Conservation (phyloP, 108 stramenopile genomes). For the Pelagomonas calceolata region DNA sequence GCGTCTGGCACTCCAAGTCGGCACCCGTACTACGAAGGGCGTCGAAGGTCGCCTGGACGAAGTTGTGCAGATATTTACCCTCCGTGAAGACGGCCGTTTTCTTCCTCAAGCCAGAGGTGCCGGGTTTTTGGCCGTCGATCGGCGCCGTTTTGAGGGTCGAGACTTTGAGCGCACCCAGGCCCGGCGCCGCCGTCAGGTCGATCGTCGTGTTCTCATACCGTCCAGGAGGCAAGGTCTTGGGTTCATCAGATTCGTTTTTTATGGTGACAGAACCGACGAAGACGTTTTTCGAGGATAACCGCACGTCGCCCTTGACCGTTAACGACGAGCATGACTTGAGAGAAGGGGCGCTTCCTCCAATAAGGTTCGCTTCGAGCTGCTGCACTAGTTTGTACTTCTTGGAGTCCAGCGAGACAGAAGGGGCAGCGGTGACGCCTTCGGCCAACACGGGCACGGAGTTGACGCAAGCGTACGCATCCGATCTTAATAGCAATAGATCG, state of each 20-base stretch:
- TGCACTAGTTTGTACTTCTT: slow-evolving; percentile 93
- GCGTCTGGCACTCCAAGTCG: slow-evolving; percentile 68
- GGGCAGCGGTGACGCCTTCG: slow-evolving; percentile 62
- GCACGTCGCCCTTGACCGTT: slow-evolving; percentile 74
- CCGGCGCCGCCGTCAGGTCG: slow-evolving; percentile 71
- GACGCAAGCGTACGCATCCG: slow-evolving; percentile 83
- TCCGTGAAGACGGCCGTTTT: slow-evolving; percentile 94
- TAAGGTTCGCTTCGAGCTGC: slow-evolving; percentile 74
- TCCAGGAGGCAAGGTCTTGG: slow-evolving; percentile 74
- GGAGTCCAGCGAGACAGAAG: slow-evolving; percentile 73
- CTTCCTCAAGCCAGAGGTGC: slow-evolving; percentile 98
- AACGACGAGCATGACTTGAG: slow-evolving; percentile 77
- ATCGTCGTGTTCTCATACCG: slow-evolving; percentile 63
- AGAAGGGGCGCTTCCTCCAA: slow-evolving; percentile 70
- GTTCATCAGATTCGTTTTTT: slow-evolving; percentile 73
- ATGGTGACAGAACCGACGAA: slow-evolving; percentile 76
- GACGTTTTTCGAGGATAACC: slow-evolving; percentile 64
- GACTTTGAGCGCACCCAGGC: slow-evolving; percentile 71
- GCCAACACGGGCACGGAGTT: slow-evolving; percentile 74
- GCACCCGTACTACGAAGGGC: slow-evolving; percentile 75
- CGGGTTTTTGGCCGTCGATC: slow-evolving; percentile 95
- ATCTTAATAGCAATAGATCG: slow-evolving; percentile 88
- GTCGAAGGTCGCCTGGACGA: slow-evolving; percentile 91
- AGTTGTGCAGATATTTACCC: slow-evolving; percentile 90
- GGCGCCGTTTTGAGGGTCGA: slow-evolving; percentile 65